phyloP scores from a whole-genome alignment of 1,284 basidiomycete genomes.

The Hypsizygus ulmarius region DNA sequence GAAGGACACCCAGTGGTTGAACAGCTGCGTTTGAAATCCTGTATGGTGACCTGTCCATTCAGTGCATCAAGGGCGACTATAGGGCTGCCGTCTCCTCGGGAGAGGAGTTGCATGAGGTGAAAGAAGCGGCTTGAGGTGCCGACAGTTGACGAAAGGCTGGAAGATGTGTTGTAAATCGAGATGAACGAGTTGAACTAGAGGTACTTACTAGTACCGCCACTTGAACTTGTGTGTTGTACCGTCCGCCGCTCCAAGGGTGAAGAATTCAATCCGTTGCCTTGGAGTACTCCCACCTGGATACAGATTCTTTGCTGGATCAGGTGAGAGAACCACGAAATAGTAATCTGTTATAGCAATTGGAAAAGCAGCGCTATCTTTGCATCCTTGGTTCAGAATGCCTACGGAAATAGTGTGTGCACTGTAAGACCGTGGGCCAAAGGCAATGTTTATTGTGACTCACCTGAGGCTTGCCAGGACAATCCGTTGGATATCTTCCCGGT shows the following conservation, averaged over 20 bases:
- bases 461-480: too few relatives aligned
- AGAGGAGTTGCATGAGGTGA: background rate
- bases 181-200: too few relatives aligned
- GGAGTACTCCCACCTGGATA: background rate
- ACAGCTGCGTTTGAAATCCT: conserved; percentile 1
- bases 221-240: conserved; percentile 1
- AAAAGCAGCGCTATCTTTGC: background rate
- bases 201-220: conserved; percentile 4
- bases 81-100: background rate
- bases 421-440: too few relatives aligned
- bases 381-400: background rate
- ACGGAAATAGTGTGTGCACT: too few relatives aligned
- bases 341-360: conserved; percentile 1
- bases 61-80: background rate
- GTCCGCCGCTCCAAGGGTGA: conserved; percentile 2
- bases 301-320: background rate
- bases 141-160: background rate
- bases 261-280: conserved; percentile 2
- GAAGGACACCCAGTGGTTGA: background rate
- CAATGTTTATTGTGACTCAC: too few relatives aligned
- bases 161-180: background rate
- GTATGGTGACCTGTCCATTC: background rate
- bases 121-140: background rate
- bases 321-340: background rate
- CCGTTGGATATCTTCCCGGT: too few relatives aligned